Evolutionary conservation across 805 yeast species (phyloP), one percentile per base, ranked within the genome.

Genomic region (Phaffomyces thermotolerans): DNA sequence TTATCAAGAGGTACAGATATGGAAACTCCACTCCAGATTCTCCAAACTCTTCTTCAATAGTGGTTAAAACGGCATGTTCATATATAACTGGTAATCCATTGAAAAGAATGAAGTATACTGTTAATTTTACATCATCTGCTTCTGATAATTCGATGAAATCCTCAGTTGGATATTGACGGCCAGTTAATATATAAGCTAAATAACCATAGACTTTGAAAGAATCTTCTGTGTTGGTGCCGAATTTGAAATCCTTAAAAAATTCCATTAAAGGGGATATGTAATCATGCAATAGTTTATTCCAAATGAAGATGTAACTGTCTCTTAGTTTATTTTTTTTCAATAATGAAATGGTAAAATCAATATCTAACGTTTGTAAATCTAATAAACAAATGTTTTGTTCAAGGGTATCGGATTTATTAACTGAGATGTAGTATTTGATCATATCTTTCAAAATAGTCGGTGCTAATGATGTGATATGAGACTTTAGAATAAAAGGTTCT

Each of bases 141-240:
- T 61, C 62, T 6, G 57, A 50, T 4, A 51, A 56, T 8, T 57
- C 65, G 20, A 82, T 67, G 17, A 61, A 59, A 25, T 66, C 62
- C 37, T 84, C 84, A 2, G 84, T 79, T 0, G 97, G 97, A 58
- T 81, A 91, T 46, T 81, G 83, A 43, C 93, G 68, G 1, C 95
- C 95, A 0, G 91, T 81, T 24, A 87, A 65, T 10, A 80, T 65
- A 53, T 78, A 84, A 0, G 88, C 73, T 47, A 90, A 58, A 56
- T 84, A 91, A 0, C 80, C 72, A 52, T 66, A 82, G 2, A 78
- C 65, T 48, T 68, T 69, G 30, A 49, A 49, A 2, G 59, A 34
- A 7, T 52, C 45, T 22, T 36, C 43, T n/a, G 8, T 25, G n/a
- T 27, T 34, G 6, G 38, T 34, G 8, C 12, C 37, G 12, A 34